Conservation (phyloP, 306 rosid species). For the Pyrus bretschneideri region DNA sequence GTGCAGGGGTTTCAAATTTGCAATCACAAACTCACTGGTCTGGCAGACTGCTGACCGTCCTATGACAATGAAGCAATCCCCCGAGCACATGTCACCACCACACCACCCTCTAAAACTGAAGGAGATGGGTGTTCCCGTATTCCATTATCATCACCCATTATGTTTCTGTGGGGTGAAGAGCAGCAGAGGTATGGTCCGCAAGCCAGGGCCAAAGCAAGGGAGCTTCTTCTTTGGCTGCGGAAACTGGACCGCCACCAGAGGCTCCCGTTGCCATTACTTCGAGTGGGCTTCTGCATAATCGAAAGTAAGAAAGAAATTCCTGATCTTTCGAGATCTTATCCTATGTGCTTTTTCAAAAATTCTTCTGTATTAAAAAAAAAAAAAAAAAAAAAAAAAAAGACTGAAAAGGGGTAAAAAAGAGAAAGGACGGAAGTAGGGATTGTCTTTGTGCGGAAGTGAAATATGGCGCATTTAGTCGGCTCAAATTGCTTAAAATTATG, state of each 20-base stretch:
- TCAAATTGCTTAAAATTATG: constrained; percentile 23
- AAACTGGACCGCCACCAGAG: constrained; percentile 71
- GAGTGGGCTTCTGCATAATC: constrained; percentile 71
- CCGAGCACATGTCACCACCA: constrained; percentile 39
- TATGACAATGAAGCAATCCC: constrained; percentile 49
- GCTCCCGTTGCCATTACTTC: constrained; percentile 80
- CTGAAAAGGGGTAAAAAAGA: neutral
- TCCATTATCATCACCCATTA: constrained; percentile 44
- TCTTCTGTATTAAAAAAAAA: constrained; percentile 28
- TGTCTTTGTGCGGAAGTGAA: constrained; percentile 33
- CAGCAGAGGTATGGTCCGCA: constrained; percentile 56
- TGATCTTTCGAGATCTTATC: constrained; percentile 28
- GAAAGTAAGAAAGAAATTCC: constrained; percentile 19
- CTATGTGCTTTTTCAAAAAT: constrained; percentile 31
- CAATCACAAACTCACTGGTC: constrained; percentile 64
- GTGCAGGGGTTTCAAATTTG: constrained; percentile 64
- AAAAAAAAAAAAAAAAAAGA: neutral
- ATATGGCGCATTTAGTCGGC: constrained; percentile 20
- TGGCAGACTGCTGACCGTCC: constrained; percentile 57
- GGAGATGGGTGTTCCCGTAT: constrained; percentile 34
- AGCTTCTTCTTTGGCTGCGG: constrained; percentile 84
- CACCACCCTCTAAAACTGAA: constrained; percentile 46
- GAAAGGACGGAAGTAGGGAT: constrained; percentile 29
- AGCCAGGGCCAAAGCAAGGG: constrained; percentile 87
- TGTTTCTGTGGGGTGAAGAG: constrained; percentile 87